Conservation (phyloP, 768 basidiomycete genomes). For the Rhizopogon vulgaris region DNA sequence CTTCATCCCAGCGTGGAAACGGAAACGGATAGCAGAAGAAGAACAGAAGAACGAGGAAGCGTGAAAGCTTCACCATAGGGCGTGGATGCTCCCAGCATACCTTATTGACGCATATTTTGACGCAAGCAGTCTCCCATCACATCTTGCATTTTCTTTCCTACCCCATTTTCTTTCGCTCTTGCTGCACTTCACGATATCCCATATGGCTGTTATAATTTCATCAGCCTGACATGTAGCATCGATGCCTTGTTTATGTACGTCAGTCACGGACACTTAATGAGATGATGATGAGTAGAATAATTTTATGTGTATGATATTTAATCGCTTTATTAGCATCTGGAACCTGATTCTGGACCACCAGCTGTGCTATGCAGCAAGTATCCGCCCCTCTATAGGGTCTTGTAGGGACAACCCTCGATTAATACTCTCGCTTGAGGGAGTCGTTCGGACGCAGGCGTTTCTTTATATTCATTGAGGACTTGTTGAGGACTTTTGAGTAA, state of each 20-base stretch:
- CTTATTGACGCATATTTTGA: constrained; percentile 14
- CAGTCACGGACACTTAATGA: not conserved
- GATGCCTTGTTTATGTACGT: not conserved
- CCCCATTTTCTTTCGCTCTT: constrained; percentile 3
- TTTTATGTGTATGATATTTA: constrained; percentile 2
- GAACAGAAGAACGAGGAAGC: constrained; percentile 15
- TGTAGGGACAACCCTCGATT: no score
- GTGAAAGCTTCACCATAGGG: constrained; percentile 15
- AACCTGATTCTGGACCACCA: no score
- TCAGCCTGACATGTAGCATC: not conserved
- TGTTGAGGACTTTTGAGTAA: no score
- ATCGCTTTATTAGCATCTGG: not conserved
- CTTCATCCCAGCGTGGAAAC: constrained; percentile 27
- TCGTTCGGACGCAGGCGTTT: not conserved
- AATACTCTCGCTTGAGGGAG: no score
- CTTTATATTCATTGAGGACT: not conserved
- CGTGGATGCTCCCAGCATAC: constrained; percentile 12
- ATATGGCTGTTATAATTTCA: constrained; percentile 1
- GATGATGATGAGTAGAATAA: not conserved
- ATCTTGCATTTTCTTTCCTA: constrained; percentile 2
- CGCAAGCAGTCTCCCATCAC: not conserved
- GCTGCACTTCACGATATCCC: constrained; percentile 9
- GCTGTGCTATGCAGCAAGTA: no score
- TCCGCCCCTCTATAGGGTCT: no score
- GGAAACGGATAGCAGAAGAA: constrained; percentile 22